Evolutionary conservation across 768 basidiomycete species (phyloP).

Genomic region (Amanita molliuscula): DNA sequence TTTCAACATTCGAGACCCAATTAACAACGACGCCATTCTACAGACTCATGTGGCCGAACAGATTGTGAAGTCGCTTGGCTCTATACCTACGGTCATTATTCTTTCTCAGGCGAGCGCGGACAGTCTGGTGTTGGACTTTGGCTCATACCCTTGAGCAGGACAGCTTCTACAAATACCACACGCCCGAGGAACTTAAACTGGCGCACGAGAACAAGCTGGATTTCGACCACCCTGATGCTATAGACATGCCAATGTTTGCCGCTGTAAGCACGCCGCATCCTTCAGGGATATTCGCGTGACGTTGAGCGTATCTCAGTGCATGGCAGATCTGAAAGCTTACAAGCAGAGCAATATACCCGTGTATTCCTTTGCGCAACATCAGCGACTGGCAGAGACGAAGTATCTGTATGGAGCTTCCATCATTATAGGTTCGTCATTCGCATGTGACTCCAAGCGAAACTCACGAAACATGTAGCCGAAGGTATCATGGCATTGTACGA

Average conservation of each 20-base stretch:
- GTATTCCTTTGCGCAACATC: slow-evolving; percentile 90
- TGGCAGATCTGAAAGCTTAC: slow-evolving; percentile 78
- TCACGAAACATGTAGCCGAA: slow-evolving; percentile 43
- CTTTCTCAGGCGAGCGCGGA: slow-evolving; percentile 64
- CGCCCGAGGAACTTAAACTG: slow-evolving; percentile 67
- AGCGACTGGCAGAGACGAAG: slow-evolving; percentile 66
- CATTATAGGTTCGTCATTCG: slow-evolving; percentile 53
- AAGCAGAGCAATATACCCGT: slow-evolving; percentile 83
- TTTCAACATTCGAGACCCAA: not conserved
- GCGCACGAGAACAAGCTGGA: slow-evolving; percentile 77
- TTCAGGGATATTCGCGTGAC: not conserved
- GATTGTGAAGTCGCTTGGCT: slow-evolving; percentile 73
- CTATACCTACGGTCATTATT: slow-evolving; percentile 82
- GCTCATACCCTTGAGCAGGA: slow-evolving; percentile 39
- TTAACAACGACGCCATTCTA: not conserved
- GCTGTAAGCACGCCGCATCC: slow-evolving; percentile 39
- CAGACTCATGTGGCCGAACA: slow-evolving; percentile 83
- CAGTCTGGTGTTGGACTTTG: not conserved
- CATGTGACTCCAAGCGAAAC: not conserved
- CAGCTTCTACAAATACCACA: slow-evolving; percentile 84
- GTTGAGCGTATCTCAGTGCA: slow-evolving; percentile 41
- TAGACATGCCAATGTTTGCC: slow-evolving; percentile 85
- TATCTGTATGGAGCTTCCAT: slow-evolving; percentile 92
- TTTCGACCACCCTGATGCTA: slow-evolving; percentile 88
- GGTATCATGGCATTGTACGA: slow-evolving; percentile 90